phyloP scores from a whole-genome alignment of 2,329 filamentous ascomycete genomes.

The Aspergillus candidus region DNA sequence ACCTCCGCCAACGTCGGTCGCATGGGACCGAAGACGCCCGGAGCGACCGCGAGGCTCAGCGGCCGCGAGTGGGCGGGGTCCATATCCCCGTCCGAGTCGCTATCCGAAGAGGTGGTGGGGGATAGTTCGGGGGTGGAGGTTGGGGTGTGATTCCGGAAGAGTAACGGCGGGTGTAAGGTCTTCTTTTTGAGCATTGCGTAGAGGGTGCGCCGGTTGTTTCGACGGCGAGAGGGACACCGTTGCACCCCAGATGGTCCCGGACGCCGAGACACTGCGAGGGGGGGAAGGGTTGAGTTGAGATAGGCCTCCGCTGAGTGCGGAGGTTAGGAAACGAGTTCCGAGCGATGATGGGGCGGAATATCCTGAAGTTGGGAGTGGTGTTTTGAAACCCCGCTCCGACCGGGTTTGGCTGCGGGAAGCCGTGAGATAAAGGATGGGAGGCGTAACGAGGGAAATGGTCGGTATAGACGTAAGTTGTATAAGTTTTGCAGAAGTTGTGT shows the following conservation, averaged over 20 bases:
- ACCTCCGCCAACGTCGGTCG: conserved; percentile 80
- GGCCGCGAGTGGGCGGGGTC: conserved; percentile 38
- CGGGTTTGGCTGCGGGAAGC: conserved; percentile 9
- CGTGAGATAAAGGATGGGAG: conserved; percentile 4
- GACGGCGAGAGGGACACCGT: conserved; percentile 10
- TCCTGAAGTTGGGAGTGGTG: not conserved
- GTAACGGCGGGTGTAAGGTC: conserved; percentile 28
- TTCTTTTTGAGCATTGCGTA: conserved; percentile 38
- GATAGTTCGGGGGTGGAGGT: conserved; percentile 42
- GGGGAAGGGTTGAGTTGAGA: not conserved
- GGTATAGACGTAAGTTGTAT: not conserved
- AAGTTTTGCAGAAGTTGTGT: too few species aligned
- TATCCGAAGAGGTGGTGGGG: conserved; percentile 36
- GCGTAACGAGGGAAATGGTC: conserved; percentile 3
- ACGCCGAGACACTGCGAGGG: conserved; percentile 5
- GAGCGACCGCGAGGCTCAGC: conserved; percentile 37
- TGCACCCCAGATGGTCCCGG: conserved; percentile 8
- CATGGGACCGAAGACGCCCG: conserved; percentile 38
- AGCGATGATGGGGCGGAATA: too few species aligned
- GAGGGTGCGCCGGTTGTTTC: conserved; percentile 19
- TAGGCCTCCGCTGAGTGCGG: too few species aligned
- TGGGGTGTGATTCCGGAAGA: conserved; percentile 36
- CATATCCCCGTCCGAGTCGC: conserved; percentile 42
- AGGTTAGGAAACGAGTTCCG: too few species aligned
- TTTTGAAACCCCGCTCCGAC: conserved; percentile 4